Evolutionary conservation across 2,329 filamentous ascomycete species (phyloP).

Genomic region (Coccinonectria pachysandricola): DNA sequence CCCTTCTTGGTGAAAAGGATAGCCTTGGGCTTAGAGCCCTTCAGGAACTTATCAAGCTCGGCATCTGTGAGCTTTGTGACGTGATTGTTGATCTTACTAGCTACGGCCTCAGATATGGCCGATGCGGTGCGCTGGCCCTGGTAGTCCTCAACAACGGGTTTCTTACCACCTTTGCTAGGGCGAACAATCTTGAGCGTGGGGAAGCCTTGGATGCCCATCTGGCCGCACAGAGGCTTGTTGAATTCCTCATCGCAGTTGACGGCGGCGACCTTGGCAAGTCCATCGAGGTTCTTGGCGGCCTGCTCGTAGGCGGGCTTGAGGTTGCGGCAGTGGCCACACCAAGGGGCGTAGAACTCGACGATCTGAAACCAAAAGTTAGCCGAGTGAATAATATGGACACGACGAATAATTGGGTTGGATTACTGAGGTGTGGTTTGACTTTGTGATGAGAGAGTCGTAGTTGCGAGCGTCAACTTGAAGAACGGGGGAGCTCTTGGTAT

Average conservation of each 20-base stretch:
- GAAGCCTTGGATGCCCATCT: constrained; percentile 86
- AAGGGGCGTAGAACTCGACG: constrained; percentile 88
- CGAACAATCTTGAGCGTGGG: constrained; percentile 90
- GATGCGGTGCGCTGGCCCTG: constrained; percentile 75
- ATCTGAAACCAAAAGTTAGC: constrained; percentile 31
- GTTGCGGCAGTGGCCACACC: constrained; percentile 96
- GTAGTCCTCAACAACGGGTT: constrained; percentile 83
- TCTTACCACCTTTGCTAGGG: constrained; percentile 69
- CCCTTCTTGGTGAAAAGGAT: constrained; percentile 93
- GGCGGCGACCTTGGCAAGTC: constrained; percentile 87
- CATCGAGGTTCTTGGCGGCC: constrained; percentile 78
- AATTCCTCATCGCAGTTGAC: constrained; percentile 88
- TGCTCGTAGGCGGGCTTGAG: constrained; percentile 95
- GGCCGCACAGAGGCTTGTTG: constrained; percentile 80
- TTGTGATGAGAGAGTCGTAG: constrained; percentile 73
- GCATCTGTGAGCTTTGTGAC: constrained; percentile 75
- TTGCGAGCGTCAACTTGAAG: constrained; percentile 69
- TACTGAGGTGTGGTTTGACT: constrained; percentile 88
- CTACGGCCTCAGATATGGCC: constrained; percentile 75
- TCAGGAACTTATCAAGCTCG: constrained; percentile 66
- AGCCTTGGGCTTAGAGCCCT: constrained; percentile 66
- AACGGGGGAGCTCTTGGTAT: constrained; percentile 79
- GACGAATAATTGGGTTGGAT: constrained; percentile 18
- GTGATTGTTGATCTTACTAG: constrained; percentile 83
- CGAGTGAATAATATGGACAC: not conserved